These are phyloP conservation scores for Hortiboletus flavorubellus DNA, from an alignment of 768 basidiomycete species.

Conservation along the genomic window DNA sequence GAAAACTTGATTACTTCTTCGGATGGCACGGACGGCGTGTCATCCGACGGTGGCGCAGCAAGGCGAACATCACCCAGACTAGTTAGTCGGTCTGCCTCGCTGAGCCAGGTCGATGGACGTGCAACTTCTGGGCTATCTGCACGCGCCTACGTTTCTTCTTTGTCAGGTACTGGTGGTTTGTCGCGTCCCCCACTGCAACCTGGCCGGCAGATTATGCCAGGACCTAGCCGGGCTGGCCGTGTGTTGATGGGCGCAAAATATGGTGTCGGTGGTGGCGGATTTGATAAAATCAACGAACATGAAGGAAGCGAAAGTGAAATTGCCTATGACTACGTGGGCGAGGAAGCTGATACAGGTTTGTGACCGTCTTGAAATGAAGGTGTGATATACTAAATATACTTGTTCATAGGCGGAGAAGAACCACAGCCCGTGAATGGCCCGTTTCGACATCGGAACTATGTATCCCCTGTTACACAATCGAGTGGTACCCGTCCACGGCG, in stretches of 20 bases:
- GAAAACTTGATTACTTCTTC: constrained; percentile 35
- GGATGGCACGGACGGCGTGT: constrained; percentile 21
- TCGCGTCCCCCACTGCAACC: constrained; percentile 37
- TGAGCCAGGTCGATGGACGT: constrained; percentile 34
- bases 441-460: constrained; percentile 28
- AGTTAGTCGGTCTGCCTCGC: constrained; percentile 30
- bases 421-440: constrained; percentile 24
- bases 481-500: constrained; percentile 57
- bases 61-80: constrained; percentile 28
- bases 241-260: constrained; percentile 42
- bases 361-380: constrained; percentile 8
- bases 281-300: constrained; percentile 49
- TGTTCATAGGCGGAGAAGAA: constrained; percentile 30
- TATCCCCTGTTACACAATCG: constrained; percentile 33
- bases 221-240: constrained; percentile 47
- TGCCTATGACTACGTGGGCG: constrained; percentile 27
- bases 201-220: constrained; percentile 42
- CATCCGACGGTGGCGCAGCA: constrained; percentile 22
- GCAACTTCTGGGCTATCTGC: constrained; percentile 33
- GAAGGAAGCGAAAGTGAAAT: constrained; percentile 42
- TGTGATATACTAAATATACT: constrained; percentile 18
- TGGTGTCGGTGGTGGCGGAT: constrained; percentile 28
- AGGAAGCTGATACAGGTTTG: constrained; percentile 43
- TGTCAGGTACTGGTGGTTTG: constrained; percentile 35
- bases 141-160: constrained; percentile 30